phyloP scores from a whole-genome alignment of 495 filamentous ascomycete species.

The Parathielavia appendiculata region DNA sequence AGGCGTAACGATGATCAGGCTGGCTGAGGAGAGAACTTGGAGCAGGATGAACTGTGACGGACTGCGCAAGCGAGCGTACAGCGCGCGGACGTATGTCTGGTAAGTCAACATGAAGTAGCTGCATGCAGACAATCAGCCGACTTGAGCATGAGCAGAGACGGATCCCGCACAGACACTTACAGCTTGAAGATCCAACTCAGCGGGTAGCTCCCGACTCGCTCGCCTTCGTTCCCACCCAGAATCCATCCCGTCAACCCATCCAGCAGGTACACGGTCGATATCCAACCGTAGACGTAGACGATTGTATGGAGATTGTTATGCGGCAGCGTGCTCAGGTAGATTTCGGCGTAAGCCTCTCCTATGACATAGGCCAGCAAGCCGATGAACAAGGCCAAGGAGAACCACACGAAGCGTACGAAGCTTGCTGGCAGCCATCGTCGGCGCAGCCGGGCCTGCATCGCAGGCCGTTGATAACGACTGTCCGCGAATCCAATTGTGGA shows the following conservation, averaged over 20 bases:
- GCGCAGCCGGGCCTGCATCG: conserved; percentile 36
- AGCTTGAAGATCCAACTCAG: conserved; percentile 61
- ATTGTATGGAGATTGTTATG: conserved; percentile 59
- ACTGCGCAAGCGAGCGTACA: conserved; percentile 59
- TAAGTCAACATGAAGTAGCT: conserved; percentile 62
- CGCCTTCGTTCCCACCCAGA: conserved; percentile 52
- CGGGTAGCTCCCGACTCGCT: conserved; percentile 58
- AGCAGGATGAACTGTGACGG: conserved; percentile 56
- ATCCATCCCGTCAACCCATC: conserved; percentile 59
- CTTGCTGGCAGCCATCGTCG: conserved; percentile 53
- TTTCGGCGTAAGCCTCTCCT: conserved; percentile 61
- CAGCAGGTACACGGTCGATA: conserved; percentile 55
- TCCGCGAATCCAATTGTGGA: conserved; percentile 26
- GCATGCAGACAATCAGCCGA: conserved; percentile 15
- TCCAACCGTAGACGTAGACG: conserved; percentile 62
- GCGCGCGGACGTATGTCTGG: conserved; percentile 62
- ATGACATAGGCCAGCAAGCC: conserved; percentile 56
- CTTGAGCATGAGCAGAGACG: neutral
- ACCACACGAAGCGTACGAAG: conserved; percentile 63
- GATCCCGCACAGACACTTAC: conserved; percentile 30
- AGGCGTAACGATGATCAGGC: conserved; percentile 55
- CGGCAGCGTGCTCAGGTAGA: conserved; percentile 58
- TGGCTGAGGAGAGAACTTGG: conserved; percentile 52
- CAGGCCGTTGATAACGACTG: conserved; percentile 16
- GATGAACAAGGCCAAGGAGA: conserved; percentile 55